phyloP scores from a whole-genome alignment of 139 green algal genomes.

The Asterochloris sp. region DNA sequence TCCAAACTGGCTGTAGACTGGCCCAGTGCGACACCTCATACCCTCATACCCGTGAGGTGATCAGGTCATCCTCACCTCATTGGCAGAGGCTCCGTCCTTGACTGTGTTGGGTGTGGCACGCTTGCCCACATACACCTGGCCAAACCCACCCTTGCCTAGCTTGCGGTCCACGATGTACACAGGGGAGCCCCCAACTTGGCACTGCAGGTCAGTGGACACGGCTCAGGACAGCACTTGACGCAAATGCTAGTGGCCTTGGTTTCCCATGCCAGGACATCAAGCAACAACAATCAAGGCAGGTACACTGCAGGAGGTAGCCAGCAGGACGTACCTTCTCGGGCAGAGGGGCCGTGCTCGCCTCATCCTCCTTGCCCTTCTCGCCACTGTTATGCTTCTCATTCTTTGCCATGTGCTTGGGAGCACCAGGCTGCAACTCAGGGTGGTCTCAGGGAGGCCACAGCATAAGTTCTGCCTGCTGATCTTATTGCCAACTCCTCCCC shows the following conservation, averaged over 20 bases:
- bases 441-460: not conserved
- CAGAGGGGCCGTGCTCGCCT: conserved; percentile 55
- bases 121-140: conserved; percentile 87
- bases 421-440: not conserved
- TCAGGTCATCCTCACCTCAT: conserved; percentile 49
- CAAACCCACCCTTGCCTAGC: conserved; percentile 93
- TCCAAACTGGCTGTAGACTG: not conserved
- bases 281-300: not conserved
- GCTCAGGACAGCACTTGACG: not conserved
- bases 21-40: not conserved
- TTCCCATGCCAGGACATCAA: not conserved
- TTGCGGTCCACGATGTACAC: conserved; percentile 89
- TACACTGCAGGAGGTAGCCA: not conserved
- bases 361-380: conserved; percentile 44
- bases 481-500: no score
- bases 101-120: conserved; percentile 55
- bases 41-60: not conserved
- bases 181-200: conserved; percentile 79
- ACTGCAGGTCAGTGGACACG: conserved; percentile 39
- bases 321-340: conserved; percentile 37
- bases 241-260: not conserved
- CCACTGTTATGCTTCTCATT: not conserved
- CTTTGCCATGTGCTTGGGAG: no score
- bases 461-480: not conserved
- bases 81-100: conserved; percentile 73